Evolutionary conservation across 495 filamentous ascomycete species (phyloP), one percentile per base, ranked within the genome.

Genomic region (Penicillium waksmanii): DNA sequence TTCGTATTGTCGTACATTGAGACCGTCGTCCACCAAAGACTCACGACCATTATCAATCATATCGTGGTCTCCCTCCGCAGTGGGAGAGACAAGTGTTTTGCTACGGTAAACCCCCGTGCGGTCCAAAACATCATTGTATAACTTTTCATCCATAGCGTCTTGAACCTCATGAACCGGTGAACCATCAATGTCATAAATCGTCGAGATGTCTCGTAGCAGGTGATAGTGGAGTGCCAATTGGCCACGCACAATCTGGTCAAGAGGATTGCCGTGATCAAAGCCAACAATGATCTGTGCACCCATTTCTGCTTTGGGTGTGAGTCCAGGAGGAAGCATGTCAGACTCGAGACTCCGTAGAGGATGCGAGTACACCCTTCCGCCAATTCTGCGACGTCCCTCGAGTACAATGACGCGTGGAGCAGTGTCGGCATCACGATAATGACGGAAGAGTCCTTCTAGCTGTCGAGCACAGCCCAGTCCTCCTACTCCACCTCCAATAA

Each of bases 281-380:
- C 95, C 95, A 31, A 95, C 96, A 61, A 99, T 91, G 51, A 99
- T 97, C 75, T 97, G 95, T 17, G 96, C 95, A 38, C 95, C 95
- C 83, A 97, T 90, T 68, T 99, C 95, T 48, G 90, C 95, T 15
- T 93, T 97, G 57, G 87, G 89, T n/a, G 78, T 75, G 56, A 80
- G 81, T 42, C 76, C 79, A 55, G 70, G 66, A 7, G 80, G 83
- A 43, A 84, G 70, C 18, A 66, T 78, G 18, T 70, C 73, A 3
- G 74, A 65, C 23, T 76, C 57, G 59, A 87, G 87, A 34, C 86
- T 87, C 46, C 81, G 81, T 53, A 99, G 80, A 48, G 87, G 85
- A 68, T 94, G 91, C 10, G 95, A 99, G 73, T 97, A 98, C 27
- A 99, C 90, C 58, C 95, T 83, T 27, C 95, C 95, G n/a, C 95